A percentile compares a stretch with the other conserved stretches of the same genome.
phyloP scores from a whole-genome alignment of 176 grass and related monocot genomes.

The Hyparrhenia diplandra region DNA sequence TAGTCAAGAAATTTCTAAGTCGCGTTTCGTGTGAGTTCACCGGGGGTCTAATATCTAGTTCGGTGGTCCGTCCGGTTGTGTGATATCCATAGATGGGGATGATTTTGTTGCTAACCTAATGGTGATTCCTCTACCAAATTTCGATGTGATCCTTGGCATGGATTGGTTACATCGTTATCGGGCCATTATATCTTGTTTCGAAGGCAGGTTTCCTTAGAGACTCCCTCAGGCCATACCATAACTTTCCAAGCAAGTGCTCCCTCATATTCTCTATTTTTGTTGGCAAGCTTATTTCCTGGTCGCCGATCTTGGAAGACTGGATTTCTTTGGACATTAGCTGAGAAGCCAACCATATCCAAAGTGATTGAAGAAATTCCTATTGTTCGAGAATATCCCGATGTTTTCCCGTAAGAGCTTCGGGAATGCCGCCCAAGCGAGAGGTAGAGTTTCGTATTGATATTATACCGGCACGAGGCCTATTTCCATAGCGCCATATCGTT shows the following conservation, averaged over 20 bases:
- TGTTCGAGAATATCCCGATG: background rate
- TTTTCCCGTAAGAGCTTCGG: background rate
- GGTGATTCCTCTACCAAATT: background rate
- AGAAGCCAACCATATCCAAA: background rate
- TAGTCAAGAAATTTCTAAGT: too few species aligned
- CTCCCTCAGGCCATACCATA: background rate
- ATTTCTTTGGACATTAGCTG: too few species aligned
- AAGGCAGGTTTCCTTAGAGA: background rate
- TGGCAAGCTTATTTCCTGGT: background rate
- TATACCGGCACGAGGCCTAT: background rate
- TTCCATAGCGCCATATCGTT: background rate
- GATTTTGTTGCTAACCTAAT: too few species aligned
- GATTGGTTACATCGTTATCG: background rate
- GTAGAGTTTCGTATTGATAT: background rate
- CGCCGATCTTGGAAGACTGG: background rate
- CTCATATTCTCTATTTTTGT: background rate
- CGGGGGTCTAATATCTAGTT: too few species aligned
- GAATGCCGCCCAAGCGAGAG: background rate
- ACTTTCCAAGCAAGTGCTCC: background rate
- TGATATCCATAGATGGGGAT: too few species aligned
- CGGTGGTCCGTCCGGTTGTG: too few species aligned
- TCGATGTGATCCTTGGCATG: background rate
- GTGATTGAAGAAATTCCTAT: background rate
- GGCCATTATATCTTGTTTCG: background rate
- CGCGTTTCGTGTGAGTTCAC: too few species aligned